phyloP scores from a whole-genome alignment of 192 early-diverging fungal species.

The Rhizoclosmatium globosum region DNA sequence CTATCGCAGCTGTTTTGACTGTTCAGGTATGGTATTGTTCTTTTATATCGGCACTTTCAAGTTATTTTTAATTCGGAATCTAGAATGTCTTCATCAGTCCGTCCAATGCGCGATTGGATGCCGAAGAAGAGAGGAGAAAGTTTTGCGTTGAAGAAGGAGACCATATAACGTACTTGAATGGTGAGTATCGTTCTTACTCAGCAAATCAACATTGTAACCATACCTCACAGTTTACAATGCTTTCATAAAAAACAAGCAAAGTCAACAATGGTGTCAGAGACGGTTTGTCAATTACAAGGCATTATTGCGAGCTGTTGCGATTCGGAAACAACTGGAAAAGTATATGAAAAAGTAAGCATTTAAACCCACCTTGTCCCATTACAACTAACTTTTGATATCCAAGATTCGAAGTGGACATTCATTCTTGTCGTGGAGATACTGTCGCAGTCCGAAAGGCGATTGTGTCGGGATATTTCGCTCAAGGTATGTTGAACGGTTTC shows the following conservation, averaged over 20 bases:
- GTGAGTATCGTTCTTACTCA: neutral
- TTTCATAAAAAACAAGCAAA: conserved; percentile 52
- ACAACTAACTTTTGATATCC: neutral
- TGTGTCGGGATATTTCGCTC: conserved; percentile 75
- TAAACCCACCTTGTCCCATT: conserved; percentile 21
- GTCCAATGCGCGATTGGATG: conserved; percentile 41
- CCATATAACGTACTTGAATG: conserved; percentile 45
- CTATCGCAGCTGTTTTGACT: conserved; percentile 81
- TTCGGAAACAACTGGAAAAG: conserved; percentile 51
- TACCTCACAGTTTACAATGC: conserved; percentile 53
- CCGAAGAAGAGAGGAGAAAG: conserved; percentile 68
- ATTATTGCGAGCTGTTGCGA: conserved; percentile 41
- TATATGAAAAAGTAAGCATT: conserved; percentile 57
- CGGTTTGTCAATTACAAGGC: conserved; percentile 77
- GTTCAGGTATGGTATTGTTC: conserved; percentile 71
- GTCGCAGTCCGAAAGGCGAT: conserved; percentile 73
- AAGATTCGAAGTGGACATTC: conserved; percentile 48
- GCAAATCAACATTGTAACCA: neutral
- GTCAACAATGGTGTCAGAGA: conserved; percentile 55
- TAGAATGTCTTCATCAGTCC: conserved; percentile 48
- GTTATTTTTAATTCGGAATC: neutral
- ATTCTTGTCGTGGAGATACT: conserved; percentile 50
- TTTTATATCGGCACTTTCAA: conserved; percentile 42
- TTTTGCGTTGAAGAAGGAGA: conserved; percentile 80
- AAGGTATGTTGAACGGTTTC: conserved; percentile 38